A percentile compares a stretch with the other conserved stretches of the same genome.
These are phyloP conservation scores for Nakazawaea molendinolei DNA, from an alignment of 805 yeast species.

Conservation along the genomic window DNA sequence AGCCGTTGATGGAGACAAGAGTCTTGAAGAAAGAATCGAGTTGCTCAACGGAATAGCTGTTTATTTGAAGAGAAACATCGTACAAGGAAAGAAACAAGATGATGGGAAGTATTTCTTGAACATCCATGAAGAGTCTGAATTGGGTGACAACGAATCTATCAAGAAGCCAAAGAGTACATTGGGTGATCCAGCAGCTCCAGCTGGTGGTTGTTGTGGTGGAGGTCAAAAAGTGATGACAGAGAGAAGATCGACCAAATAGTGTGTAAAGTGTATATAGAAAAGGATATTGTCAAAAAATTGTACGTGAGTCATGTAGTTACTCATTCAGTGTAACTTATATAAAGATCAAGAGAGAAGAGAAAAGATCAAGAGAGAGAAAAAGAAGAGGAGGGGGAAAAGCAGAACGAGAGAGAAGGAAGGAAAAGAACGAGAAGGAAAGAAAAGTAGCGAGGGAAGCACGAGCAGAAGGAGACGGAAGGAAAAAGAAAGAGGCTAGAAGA, in stretches of 20 bases:
- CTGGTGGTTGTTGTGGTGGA: conserved; percentile 56
- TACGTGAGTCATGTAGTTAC: too few relatives aligned
- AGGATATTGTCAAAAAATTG: too few relatives aligned
- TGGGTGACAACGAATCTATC: conserved; percentile 84
- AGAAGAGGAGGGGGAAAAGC: too few relatives aligned
- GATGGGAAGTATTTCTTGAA: conserved; percentile 46
- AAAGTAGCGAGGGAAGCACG: too few relatives aligned
- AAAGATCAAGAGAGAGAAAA: too few relatives aligned
- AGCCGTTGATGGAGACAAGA: conserved; percentile 28
- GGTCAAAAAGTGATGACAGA: conserved; percentile 29
- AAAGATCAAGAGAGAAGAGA: too few relatives aligned
- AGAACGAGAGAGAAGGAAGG: too few relatives aligned
- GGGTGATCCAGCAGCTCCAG: conserved; percentile 21
- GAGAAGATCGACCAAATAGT: too few relatives aligned
- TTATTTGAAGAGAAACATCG: conserved; percentile 70
- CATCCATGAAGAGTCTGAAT: conserved; percentile 75
- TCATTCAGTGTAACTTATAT: too few relatives aligned
- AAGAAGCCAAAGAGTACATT: conserved; percentile 36
- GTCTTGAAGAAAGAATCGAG: conserved; percentile 42
- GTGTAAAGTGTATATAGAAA: conserved; percentile 1
- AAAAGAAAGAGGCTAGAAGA: too few relatives aligned
- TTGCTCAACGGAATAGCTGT: conserved; percentile 64
- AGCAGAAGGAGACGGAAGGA: too few relatives aligned
- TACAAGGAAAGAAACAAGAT: conserved; percentile 61
- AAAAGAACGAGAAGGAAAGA: too few relatives aligned